Conservation (phyloP, 202 grass and related monocot genomes). For the Elaeis oleifera region DNA sequence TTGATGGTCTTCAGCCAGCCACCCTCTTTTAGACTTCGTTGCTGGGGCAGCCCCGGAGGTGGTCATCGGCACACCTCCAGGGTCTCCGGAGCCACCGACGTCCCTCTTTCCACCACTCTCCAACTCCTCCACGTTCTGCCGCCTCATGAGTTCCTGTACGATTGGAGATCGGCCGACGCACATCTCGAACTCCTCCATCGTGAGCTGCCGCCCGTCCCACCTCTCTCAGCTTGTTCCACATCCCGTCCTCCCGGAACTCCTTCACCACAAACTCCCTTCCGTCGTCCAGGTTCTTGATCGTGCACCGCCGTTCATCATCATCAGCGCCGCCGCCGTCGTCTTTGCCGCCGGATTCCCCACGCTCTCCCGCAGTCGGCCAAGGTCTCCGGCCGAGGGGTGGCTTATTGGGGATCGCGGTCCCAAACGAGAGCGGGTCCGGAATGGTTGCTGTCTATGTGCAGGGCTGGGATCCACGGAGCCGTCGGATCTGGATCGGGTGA, state of each 20-base stretch:
- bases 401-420: neutral
- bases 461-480: constrained; percentile 27
- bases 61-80: neutral
- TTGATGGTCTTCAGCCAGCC: constrained; percentile 72
- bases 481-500: constrained; percentile 59
- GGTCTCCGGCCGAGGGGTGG: constrained; percentile 9
- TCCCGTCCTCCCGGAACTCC: constrained; percentile 60
- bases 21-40: constrained; percentile 49
- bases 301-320: constrained; percentile 47
- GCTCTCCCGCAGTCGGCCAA: neutral
- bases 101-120: neutral
- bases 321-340: neutral
- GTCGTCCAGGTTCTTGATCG: constrained; percentile 92
- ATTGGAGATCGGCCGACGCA: constrained; percentile 84
- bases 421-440: constrained; percentile 11
- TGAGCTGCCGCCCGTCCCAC: constrained; percentile 76
- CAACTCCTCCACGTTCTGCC: constrained; percentile 29
- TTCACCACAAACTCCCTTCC: constrained; percentile 83
- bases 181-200: constrained; percentile 85
- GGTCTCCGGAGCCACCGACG: constrained; percentile 1
- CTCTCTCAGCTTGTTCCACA: constrained; percentile 69
- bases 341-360: neutral
- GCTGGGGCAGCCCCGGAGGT: neutral
- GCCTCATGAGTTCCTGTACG: constrained; percentile 91
- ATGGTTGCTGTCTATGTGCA: neutral